Conservation (phyloP, 768 basidiomycete species). For the Tephrocybe sp. region DNA sequence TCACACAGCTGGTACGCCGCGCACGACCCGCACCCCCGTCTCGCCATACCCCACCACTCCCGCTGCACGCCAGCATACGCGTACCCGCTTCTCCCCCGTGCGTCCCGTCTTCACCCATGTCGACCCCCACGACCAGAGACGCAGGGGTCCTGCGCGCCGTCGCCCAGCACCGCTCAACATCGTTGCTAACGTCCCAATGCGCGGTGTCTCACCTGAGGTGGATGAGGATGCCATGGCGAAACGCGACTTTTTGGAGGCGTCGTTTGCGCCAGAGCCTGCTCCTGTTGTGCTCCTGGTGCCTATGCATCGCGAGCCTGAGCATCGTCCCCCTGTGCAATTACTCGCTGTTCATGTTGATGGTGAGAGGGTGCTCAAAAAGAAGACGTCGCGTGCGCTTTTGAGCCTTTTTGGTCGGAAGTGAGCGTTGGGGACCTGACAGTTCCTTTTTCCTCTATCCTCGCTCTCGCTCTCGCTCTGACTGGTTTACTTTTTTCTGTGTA, state of each 20-base stretch:
- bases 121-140: neutral
- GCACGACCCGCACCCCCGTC: conserved; percentile 6
- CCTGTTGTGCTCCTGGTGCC: neutral
- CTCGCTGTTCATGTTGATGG: conserved; percentile 35
- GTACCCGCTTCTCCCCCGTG: neutral
- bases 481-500: neutral
- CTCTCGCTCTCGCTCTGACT: too few species aligned
- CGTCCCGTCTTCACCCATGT: conserved; percentile 4
- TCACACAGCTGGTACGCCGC: neutral
- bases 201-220: conserved; percentile 10
- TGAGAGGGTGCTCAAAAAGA: conserved; percentile 49
- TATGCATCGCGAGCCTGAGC: neutral
- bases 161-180: conserved; percentile 38
- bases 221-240: conserved; percentile 11
- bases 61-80: neutral
- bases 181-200: conserved; percentile 19
- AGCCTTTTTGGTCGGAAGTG: conserved; percentile 13
- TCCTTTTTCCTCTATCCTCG: neutral
- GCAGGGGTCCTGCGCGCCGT: conserved; percentile 25
- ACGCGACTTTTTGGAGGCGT: conserved; percentile 39
- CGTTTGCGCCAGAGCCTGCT: conserved; percentile 26
- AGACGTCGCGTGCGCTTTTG: conserved; percentile 7
- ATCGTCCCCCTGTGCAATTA: neutral
- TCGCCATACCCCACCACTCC: conserved; percentile 1
- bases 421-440: neutral